phyloP scores from a whole-genome alignment of 2,329 filamentous ascomycete genomes.

The Ilyonectria robusta region DNA sequence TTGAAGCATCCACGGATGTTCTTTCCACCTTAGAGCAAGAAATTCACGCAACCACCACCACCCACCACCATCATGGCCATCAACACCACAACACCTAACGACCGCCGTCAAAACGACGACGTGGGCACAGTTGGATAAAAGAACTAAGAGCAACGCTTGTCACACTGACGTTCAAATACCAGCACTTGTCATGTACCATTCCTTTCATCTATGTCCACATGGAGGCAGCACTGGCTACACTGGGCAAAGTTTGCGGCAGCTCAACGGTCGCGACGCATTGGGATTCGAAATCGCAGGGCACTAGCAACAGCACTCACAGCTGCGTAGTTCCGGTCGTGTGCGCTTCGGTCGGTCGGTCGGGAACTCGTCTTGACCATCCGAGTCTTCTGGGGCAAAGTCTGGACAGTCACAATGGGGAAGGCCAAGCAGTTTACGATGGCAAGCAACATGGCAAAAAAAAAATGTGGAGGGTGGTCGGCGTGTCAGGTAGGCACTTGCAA shows the following conservation, averaged over 20 bases:
- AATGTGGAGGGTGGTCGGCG: not conserved
- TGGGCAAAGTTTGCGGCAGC: not conserved
- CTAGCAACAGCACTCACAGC: not conserved
- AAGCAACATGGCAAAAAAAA: not conserved
- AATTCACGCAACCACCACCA: constrained; percentile 5
- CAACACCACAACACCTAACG: constrained; percentile 16
- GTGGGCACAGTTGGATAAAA: not conserved
- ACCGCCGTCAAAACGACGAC: constrained; percentile 3
- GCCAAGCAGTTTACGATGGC: not conserved
- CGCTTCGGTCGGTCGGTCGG: not conserved
- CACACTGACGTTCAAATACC: not conserved
- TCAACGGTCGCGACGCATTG: not conserved
- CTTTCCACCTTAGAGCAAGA: not conserved
- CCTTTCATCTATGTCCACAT: not conserved
- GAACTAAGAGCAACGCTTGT: not conserved
- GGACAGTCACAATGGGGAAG: not conserved
- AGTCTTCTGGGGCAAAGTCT: not conserved
- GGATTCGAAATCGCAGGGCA: not conserved
- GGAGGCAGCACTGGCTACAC: constrained; percentile 9
- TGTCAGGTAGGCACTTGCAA: not conserved
- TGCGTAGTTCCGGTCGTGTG: not conserved
- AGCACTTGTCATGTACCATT: not conserved
- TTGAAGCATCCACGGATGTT: constrained; percentile 14
- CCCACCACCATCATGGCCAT: constrained; percentile 23
- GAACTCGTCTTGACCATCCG: not conserved